A percentile compares a stretch with the other conserved stretches of the same genome.
Evolutionary conservation across 2,329 filamentous ascomycete genomes (phyloP).

Genomic region (Rhinocladiella similis): DNA sequence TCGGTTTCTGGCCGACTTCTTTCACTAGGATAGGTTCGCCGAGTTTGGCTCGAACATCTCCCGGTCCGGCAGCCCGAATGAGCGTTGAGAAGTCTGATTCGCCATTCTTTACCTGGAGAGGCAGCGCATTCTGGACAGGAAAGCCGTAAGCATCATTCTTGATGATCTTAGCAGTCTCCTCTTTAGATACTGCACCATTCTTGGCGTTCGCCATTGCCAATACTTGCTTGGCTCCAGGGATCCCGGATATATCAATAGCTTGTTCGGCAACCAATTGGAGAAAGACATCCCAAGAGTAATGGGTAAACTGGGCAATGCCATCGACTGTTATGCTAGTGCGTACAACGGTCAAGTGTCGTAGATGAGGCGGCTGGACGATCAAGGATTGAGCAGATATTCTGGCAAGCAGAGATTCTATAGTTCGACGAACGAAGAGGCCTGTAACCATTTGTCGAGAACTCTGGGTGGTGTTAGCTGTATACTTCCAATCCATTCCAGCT

Average conservation of each 20-base stretch:
- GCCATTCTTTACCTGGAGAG: constrained; percentile 42
- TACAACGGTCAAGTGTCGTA: constrained; percentile 58
- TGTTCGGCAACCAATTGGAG: constrained; percentile 53
- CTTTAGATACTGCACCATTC: background rate
- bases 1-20: constrained; percentile 35
- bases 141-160: constrained; percentile 50
- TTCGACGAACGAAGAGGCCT: constrained; percentile 55
- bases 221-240: constrained; percentile 19
- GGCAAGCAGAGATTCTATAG: constrained; percentile 53
- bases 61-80: constrained; percentile 34
- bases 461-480: constrained; percentile 4
- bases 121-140: constrained; percentile 34
- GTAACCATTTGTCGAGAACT: constrained; percentile 39
- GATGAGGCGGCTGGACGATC: constrained; percentile 57
- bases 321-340: constrained; percentile 52
- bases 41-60: constrained; percentile 36
- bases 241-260: constrained; percentile 26
- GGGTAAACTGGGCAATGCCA: constrained; percentile 53
- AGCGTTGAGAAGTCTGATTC: constrained; percentile 46
- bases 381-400: constrained; percentile 59
- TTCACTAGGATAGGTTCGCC: constrained; percentile 38
- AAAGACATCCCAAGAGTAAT: constrained; percentile 56
- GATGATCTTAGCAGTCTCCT: background rate
- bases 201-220: constrained; percentile 1
- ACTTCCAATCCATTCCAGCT: background rate